phyloP scores from a whole-genome alignment of 768 basidiomycete genomes.

The Kwoniella sp. region DNA sequence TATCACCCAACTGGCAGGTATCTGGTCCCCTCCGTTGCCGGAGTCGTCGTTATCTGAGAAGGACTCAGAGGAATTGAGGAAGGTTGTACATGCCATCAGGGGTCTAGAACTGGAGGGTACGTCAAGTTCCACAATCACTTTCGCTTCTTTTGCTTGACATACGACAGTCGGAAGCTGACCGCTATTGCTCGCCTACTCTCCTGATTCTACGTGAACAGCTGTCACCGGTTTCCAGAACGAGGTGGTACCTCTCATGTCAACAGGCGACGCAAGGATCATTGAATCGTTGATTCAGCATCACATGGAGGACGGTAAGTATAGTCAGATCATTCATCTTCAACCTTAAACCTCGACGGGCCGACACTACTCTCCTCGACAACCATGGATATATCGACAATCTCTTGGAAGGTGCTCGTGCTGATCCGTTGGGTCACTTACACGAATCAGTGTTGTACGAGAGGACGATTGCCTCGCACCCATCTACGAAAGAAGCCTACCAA shows the following conservation, averaged over 20 bases:
- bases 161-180: no score
- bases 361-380: no score
- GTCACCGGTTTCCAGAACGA: constrained; percentile 22
- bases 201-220: constrained; percentile 5
- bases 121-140: constrained; percentile 4
- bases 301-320: constrained; percentile 31
- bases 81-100: constrained; percentile 15
- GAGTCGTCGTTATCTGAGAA: neutral
- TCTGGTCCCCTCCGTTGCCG: constrained; percentile 25
- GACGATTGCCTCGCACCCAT: constrained; percentile 36
- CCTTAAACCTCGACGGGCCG: no score
- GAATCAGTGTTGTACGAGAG: constrained; percentile 43
- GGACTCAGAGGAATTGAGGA: constrained; percentile 12
- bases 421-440: no score
- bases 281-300: constrained; percentile 14
- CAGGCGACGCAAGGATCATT: constrained; percentile 7
- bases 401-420: no score
- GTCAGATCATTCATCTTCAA: neutral
- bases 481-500: constrained; percentile 28
- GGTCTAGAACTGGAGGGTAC: constrained; percentile 40
- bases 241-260: constrained; percentile 17
- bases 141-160: no score
- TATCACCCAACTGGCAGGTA: constrained; percentile 40
- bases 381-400: no score
- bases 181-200: no score